Evolutionary conservation across 768 basidiomycete genomes (phyloP), one percentile per base, ranked within the genome.

Genomic region (Russula vinacea): DNA sequence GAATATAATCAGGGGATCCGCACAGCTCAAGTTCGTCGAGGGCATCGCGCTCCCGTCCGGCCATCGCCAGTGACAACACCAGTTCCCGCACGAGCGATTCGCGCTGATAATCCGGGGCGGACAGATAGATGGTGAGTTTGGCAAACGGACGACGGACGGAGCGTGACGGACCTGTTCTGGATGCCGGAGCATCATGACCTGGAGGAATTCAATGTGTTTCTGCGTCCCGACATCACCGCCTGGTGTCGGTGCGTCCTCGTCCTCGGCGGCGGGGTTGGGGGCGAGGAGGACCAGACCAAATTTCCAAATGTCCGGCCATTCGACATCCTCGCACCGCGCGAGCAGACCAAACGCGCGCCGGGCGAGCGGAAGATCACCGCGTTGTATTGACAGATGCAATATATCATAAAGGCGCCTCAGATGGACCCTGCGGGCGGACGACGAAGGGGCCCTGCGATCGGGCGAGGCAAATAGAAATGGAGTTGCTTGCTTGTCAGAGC

Each of bases 21-120:
- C 60, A 94, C 92, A 94, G 80, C 71, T 94, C 91, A 14, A 96
- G 76, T 72, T 97, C 91, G 65, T 92, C 89, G 60, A 94, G 76
- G 1, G 94, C 94, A 58, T 87, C 84, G 61, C 80, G 79, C 69
- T 89, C 79, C 70, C 79, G 80, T 5, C 78, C 81, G 22, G 79
- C 73, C 22, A 81, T 68, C 61, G 94, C 84, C 24, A 94, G 78
- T 37, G 84, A 79, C 29, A 93, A 79, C 11, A 89, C 76, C 4
- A 95, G 75, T 71, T 95, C 92, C 69, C 84, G 83, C 11, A 97
- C 77, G 47, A 96, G 85, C 29, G 75, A 67, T 74, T 92, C 88
- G 70, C 84, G 84, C 94, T 96, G 14, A 26, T 45, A 66, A 14
- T 26, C 16, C 9, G 3, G 29, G 29, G 29, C 24, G 5, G 22